Percentiles rank a stretch among this genome's conserved stretches.
phyloP scores from a whole-genome alignment of 768 basidiomycete genomes.

The Lactarius quietus region DNA sequence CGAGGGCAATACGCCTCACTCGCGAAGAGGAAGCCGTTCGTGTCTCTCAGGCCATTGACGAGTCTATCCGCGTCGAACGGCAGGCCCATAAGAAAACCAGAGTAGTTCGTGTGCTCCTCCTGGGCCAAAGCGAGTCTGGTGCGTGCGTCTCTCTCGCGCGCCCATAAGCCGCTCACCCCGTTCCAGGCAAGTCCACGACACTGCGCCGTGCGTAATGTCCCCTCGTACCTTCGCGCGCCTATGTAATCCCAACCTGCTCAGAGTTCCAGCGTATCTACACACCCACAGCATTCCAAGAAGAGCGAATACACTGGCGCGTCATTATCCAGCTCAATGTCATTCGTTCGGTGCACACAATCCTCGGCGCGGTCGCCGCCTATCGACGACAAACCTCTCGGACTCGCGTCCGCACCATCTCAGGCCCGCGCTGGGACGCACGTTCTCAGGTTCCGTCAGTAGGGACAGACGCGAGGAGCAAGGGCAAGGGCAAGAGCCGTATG shows the following conservation, averaged over 20 bases:
- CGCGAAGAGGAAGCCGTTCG: slow-evolving; percentile 66
- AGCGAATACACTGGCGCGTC: slow-evolving; percentile 77
- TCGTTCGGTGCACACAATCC: slow-evolving; percentile 69
- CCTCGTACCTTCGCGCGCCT: slow-evolving; percentile 19
- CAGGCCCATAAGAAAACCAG: slow-evolving; percentile 55
- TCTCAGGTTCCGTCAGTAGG: slow-evolving; percentile 15
- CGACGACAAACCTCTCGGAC: slow-evolving; percentile 21
- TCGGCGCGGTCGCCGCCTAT: slow-evolving; percentile 47
- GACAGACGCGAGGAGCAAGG: slow-evolving; percentile 11
- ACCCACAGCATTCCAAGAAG: slow-evolving; percentile 69
- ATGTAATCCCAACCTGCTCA: slow-evolving; percentile 31
- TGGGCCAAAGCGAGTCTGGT: slow-evolving; percentile 85
- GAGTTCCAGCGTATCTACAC: slow-evolving; percentile 77
- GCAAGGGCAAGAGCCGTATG: slow-evolving; percentile 8
- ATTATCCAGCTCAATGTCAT: slow-evolving; percentile 83
- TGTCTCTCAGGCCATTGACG: slow-evolving; percentile 75
- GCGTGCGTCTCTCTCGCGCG: slow-evolving; percentile 33
- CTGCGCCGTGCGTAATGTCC: slow-evolving; percentile 59
- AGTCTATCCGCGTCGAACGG: slow-evolving; percentile 61
- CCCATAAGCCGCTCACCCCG: background rate
- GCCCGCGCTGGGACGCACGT: slow-evolving; percentile 22
- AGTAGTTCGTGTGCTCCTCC: slow-evolving; percentile 66
- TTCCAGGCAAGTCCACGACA: slow-evolving; percentile 73
- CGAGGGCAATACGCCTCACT: slow-evolving; percentile 62
- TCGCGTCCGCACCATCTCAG: slow-evolving; percentile 13